These are phyloP conservation scores for Fusarium sp. DNA, from an alignment of 2,329 filamentous ascomycete species.

Conservation along the genomic window DNA sequence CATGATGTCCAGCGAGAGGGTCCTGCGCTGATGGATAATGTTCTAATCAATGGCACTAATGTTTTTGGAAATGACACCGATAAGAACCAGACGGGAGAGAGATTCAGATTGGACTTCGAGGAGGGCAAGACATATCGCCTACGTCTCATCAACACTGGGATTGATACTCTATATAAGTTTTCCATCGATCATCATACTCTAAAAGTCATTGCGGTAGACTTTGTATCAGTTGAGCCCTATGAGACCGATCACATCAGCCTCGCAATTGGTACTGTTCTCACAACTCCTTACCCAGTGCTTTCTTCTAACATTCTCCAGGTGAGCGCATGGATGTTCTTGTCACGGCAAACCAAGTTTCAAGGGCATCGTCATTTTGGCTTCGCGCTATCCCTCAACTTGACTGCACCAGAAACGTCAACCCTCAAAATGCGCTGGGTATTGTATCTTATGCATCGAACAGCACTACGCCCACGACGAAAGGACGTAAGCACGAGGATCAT, in stretches of 20 bases:
- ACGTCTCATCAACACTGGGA: conserved; percentile 59
- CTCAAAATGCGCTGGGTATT: conserved; percentile 59
- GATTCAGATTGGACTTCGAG: conserved; percentile 51
- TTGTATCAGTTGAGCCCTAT: conserved; percentile 67
- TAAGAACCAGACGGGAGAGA: conserved; percentile 43
- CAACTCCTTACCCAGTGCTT: not conserved
- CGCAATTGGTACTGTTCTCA: conserved; percentile 49
- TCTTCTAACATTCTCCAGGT: conserved; percentile 46
- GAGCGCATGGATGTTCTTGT: conserved; percentile 60
- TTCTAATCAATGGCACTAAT: conserved; percentile 56
- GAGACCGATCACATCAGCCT: conserved; percentile 60
- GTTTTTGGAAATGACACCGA: conserved; percentile 39
- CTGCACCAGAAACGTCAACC: conserved; percentile 53
- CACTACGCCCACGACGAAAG: conserved; percentile 24
- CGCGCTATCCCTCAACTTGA: conserved; percentile 54
- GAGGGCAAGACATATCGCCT: conserved; percentile 57
- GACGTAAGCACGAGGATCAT: conserved; percentile 20
- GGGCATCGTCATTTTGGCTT: conserved; percentile 58
- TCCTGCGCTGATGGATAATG: conserved; percentile 51
- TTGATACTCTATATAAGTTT: conserved; percentile 57
- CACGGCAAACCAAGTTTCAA: conserved; percentile 49
- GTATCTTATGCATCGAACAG: conserved; percentile 51
- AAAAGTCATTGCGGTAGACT: conserved; percentile 65
- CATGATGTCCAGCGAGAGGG: conserved; percentile 23
- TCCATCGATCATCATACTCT: conserved; percentile 65